phyloP scores from a whole-genome alignment of 139 green algal genomes.

The Yamagishiella unicocca region DNA sequence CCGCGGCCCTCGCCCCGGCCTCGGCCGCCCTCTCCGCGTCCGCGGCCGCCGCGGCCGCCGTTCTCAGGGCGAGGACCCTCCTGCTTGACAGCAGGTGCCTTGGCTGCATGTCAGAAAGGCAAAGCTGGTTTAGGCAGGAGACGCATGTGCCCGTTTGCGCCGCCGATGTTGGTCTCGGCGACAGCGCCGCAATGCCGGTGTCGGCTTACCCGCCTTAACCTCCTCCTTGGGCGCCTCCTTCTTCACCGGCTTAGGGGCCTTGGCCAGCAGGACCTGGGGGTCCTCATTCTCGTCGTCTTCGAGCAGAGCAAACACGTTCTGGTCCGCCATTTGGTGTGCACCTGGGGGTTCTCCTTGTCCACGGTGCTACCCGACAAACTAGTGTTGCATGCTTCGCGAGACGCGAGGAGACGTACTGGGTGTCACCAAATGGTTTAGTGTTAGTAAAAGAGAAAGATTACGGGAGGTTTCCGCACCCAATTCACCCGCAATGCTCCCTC shows the following conservation, averaged over 20 bases:
- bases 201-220: slow-evolving; percentile 21
- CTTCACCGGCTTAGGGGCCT: slow-evolving; percentile 47
- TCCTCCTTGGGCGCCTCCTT: slow-evolving; percentile 51
- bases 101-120: slow-evolving; percentile 21
- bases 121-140: no score
- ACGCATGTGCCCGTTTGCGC: no score
- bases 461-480: neutral
- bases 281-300: slow-evolving; percentile 60
- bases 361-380: slow-evolving; percentile 22
- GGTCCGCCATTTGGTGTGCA: slow-evolving; percentile 34
- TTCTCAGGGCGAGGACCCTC: slow-evolving; percentile 19
- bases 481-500: no score
- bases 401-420: slow-evolving; percentile 4
- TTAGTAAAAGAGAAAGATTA: neutral
- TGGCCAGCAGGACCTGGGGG: slow-evolving; percentile 48
- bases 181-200: slow-evolving; percentile 26
- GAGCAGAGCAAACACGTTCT: slow-evolving; percentile 58
- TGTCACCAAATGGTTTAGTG: neutral
- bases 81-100: slow-evolving; percentile 40
- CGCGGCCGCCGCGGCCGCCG: slow-evolving; percentile 48
- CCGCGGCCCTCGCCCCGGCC: slow-evolving; percentile 48
- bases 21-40: slow-evolving; percentile 49
- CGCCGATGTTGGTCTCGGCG: neutral
- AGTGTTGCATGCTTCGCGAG: slow-evolving; percentile 37
- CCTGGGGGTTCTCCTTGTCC: slow-evolving; percentile 6